Evolutionary conservation across 2,329 filamentous ascomycete species (phyloP).

Genomic region (Aspergillus brunneoviolaceus): DNA sequence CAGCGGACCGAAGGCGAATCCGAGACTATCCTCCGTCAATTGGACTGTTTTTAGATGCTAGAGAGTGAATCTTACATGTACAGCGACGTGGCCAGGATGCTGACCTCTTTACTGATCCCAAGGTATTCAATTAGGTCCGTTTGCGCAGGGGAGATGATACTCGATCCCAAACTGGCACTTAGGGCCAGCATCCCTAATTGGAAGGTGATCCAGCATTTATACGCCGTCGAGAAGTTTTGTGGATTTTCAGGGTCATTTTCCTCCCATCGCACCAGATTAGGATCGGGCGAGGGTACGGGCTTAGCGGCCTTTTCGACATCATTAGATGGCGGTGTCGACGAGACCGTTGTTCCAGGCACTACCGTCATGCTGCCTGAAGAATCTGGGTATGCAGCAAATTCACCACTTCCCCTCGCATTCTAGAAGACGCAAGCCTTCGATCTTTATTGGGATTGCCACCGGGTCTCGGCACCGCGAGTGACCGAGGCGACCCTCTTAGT

Average conservation of each 20-base stretch:
- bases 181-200: conserved; percentile 52
- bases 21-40: conserved; percentile 12
- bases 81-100: conserved; percentile 48
- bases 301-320: background rate
- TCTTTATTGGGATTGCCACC: background rate
- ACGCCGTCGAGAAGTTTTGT: conserved; percentile 44
- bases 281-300: background rate
- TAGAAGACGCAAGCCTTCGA: background rate
- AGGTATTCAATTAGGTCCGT: conserved; percentile 43
- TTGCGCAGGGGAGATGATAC: conserved; percentile 52
- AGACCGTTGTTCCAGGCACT: background rate
- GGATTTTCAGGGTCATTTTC: conserved; percentile 39
- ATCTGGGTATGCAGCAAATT: background rate
- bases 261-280: conserved; percentile 6
- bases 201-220: conserved; percentile 51
- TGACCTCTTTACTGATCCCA: conserved; percentile 45
- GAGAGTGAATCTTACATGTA: conserved; percentile 36
- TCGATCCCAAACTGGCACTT: conserved; percentile 50
- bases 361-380: background rate
- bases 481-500: background rate
- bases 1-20: conserved; percentile 44
- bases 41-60: background rate
- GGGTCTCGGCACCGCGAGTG: background rate
- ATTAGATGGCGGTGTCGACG: background rate
- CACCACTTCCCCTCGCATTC: background rate